Evolutionary conservation across 148 eudicot species (phyloP).

Genomic region (Rhododendron ovatum): DNA sequence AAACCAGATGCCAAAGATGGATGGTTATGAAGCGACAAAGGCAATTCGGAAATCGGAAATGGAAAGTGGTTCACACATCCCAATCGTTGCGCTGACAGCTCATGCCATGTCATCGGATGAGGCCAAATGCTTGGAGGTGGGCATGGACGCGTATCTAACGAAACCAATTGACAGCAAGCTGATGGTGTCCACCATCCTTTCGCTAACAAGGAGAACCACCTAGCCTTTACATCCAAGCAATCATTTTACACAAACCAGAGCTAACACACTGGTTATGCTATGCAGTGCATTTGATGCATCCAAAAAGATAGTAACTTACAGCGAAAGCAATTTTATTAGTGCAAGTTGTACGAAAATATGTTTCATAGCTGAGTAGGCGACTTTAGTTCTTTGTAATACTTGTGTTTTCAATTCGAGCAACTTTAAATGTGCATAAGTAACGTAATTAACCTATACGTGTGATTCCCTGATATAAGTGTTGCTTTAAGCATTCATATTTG

Average conservation of each 20-base stretch:
- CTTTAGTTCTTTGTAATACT: not conserved
- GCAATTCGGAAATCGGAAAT: conserved; percentile 63
- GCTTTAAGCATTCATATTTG: not conserved
- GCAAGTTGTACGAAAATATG: not conserved
- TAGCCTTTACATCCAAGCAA: conserved; percentile 20
- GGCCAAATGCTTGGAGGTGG: conserved; percentile 87
- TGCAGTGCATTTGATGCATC: not conserved
- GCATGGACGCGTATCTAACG: conserved; percentile 96
- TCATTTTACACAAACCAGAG: not conserved
- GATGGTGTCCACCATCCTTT: conserved; percentile 85
- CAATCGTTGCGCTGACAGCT: conserved; percentile 91
- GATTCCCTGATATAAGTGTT: no score
- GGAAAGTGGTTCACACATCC: conserved; percentile 54
- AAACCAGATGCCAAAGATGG: conserved; percentile 98
- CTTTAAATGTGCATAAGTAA: not conserved
- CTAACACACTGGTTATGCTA: not conserved
- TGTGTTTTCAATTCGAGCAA: not conserved
- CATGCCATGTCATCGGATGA: conserved; percentile 97
- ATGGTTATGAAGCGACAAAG: conserved; percentile 97
- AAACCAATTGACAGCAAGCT: conserved; percentile 86
- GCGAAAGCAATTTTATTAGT: not conserved
- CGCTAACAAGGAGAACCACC: conserved; percentile 46
- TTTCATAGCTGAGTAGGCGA: not conserved
- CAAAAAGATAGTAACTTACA: not conserved
- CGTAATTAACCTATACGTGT: not conserved